Conservation (phyloP, 352 stramenopile genomes). For the Globisporangium cederbergense region DNA sequence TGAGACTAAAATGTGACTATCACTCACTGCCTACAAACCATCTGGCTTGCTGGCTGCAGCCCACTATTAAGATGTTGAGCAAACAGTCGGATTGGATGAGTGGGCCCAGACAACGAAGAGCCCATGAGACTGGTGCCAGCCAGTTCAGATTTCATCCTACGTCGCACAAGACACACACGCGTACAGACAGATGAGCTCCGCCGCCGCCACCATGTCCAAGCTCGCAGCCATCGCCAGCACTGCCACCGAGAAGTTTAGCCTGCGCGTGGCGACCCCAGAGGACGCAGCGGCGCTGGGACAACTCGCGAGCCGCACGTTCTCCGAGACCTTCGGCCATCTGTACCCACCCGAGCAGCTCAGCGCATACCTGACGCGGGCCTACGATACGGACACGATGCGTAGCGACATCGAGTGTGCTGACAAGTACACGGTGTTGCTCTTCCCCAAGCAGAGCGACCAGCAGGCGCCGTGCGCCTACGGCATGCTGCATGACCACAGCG, state of each 20-base stretch:
- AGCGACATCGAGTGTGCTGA: constrained; percentile 21
- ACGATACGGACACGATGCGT: constrained; percentile 19
- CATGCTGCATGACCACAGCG: constrained; percentile 23
- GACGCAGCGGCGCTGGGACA: constrained; percentile 21
- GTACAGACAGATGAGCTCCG: neutral
- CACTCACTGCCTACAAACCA: neutral
- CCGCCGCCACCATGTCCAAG: neutral
- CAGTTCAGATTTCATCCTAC: neutral
- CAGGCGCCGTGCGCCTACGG: constrained; percentile 20
- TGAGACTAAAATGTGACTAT: neutral
- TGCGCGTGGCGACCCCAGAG: constrained; percentile 18
- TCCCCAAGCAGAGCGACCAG: constrained; percentile 7
- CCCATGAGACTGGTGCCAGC: neutral
- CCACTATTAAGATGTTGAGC: too few relatives aligned
- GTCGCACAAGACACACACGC: neutral
- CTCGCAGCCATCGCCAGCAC: neutral
- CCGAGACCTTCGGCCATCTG: constrained; percentile 27
- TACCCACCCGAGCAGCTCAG: constrained; percentile 23
- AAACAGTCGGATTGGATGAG: neutral
- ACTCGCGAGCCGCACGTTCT: constrained; percentile 29
- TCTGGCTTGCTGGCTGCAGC: too few relatives aligned
- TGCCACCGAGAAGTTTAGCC: constrained; percentile 3
- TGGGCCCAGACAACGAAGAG: neutral
- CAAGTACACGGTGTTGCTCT: constrained; percentile 30
- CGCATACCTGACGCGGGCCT: constrained; percentile 17